phyloP scores from a whole-genome alignment of 352 stramenopile species.

The Phytopythium boreale region DNA sequence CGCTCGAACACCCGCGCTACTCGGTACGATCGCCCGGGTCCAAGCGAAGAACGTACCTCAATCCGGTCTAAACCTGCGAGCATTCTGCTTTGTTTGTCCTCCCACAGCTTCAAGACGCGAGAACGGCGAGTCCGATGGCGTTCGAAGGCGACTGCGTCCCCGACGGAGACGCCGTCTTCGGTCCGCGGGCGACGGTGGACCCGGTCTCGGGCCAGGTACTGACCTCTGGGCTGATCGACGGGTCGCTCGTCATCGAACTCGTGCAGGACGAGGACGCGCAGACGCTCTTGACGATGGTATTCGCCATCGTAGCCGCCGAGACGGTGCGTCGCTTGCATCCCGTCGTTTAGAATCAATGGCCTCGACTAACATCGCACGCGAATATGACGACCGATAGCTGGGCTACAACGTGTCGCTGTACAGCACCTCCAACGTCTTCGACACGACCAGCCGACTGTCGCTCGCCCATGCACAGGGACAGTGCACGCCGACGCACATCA shows the following conservation, averaged over 20 bases:
- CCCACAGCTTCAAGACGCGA: constrained; percentile 17
- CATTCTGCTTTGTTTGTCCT: background rate
- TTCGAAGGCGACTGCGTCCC: constrained; percentile 15
- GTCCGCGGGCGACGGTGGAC: constrained; percentile 15
- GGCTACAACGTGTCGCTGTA: constrained; percentile 32
- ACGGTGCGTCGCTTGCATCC: constrained; percentile 12
- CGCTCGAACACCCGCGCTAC: constrained; percentile 17
- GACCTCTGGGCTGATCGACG: constrained; percentile 12
- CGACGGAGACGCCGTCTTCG: constrained; percentile 13
- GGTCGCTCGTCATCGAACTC: constrained; percentile 25
- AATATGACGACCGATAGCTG: constrained; percentile 5
- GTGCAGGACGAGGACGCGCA: constrained; percentile 37
- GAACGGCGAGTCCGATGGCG: constrained; percentile 5
- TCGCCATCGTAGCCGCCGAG: constrained; percentile 44
- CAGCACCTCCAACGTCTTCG: background rate
- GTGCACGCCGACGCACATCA: constrained; percentile 41
- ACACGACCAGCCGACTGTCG: constrained; percentile 25
- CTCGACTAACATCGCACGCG: background rate
- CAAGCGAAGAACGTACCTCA: background rate
- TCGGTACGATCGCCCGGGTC: background rate
- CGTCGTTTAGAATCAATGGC: background rate
- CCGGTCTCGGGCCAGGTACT: constrained; percentile 12
- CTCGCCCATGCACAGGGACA: constrained; percentile 21
- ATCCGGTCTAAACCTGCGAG: background rate
- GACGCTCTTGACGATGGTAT: constrained; percentile 26